Evolutionary conservation across 139 green algal species (phyloP).

Genomic region (Desmodesmus armatus): DNA sequence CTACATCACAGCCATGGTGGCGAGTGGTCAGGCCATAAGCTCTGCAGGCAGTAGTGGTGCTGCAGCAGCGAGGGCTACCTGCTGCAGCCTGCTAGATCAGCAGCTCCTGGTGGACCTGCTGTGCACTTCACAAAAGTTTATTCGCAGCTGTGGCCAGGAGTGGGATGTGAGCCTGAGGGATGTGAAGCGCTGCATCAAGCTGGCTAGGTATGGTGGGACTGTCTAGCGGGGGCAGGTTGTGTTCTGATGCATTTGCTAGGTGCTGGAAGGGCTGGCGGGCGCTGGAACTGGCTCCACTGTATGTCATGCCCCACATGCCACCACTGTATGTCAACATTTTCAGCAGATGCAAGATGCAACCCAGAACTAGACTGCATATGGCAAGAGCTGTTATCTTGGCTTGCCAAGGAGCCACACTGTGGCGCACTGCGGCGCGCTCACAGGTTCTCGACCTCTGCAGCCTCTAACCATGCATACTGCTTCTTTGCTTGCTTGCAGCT

Average conservation of each 20-base stretch:
- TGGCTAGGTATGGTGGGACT: neutral
- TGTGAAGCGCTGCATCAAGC: slow-evolving; percentile 42
- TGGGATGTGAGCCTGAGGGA: slow-evolving; percentile 51
- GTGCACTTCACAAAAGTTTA: slow-evolving; percentile 37
- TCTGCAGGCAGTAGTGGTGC: neutral
- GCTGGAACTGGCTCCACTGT: too few species aligned
- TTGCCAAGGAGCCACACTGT: too few species aligned
- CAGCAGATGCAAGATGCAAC: too few species aligned
- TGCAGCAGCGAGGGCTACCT: slow-evolving; percentile 8
- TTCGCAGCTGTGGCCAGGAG: neutral
- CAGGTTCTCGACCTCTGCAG: too few species aligned
- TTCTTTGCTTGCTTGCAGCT: neutral
- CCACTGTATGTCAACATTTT: too few species aligned
- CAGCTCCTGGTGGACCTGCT: slow-evolving; percentile 43
- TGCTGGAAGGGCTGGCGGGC: too few species aligned
- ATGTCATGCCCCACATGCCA: too few species aligned
- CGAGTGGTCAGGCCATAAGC: neutral
- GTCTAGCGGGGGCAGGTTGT: too few species aligned
- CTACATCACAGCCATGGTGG: slow-evolving; percentile 53
- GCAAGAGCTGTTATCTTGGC: too few species aligned
- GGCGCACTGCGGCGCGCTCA: too few species aligned
- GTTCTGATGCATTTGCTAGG: too few species aligned
- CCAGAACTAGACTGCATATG: too few species aligned
- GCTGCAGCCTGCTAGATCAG: neutral
- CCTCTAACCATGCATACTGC: neutral